Evolutionary conservation across 2,329 filamentous ascomycete genomes (phyloP).

Genomic region (Curvularia sp.): DNA sequence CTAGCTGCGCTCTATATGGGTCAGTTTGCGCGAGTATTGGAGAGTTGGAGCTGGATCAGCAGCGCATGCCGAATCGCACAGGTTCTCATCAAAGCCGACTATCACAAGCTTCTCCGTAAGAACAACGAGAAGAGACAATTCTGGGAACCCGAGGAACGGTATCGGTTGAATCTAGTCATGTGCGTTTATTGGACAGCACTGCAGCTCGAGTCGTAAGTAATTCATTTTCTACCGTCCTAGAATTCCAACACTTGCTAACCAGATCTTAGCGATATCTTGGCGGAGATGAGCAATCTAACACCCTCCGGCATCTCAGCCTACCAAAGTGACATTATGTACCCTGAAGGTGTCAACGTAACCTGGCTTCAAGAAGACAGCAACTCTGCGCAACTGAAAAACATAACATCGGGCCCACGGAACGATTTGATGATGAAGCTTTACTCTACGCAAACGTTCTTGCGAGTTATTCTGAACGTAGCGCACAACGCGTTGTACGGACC

Average conservation of each 20-base stretch:
- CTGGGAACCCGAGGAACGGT: slow-evolving; percentile 35
- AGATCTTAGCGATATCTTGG: slow-evolving; percentile 77
- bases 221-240: background rate
- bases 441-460: slow-evolving; percentile 66
- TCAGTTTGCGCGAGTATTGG: slow-evolving; percentile 83
- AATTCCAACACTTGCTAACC: slow-evolving; percentile 7
- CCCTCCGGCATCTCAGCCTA: slow-evolving; percentile 65
- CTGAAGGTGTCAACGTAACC: slow-evolving; percentile 62
- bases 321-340: slow-evolving; percentile 70
- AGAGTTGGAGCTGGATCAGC: slow-evolving; percentile 77
- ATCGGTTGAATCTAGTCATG: slow-evolving; percentile 52
- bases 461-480: slow-evolving; percentile 63
- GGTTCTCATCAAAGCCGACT: slow-evolving; percentile 73
- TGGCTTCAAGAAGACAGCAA: slow-evolving; percentile 28
- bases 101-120: slow-evolving; percentile 38
- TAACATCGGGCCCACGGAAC: slow-evolving; percentile 41
- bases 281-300: slow-evolving; percentile 73
- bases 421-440: slow-evolving; percentile 62
- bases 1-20: slow-evolving; percentile 88
- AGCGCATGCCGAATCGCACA: slow-evolving; percentile 67
- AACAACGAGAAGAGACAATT: slow-evolving; percentile 24
- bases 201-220: slow-evolving; percentile 79
- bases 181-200: slow-evolving; percentile 92
- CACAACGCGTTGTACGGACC: slow-evolving; percentile 62
- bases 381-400: slow-evolving; percentile 14